Base-by-base conservation (phyloP, 352 stramenopile genomes). In the Phytophthora aleatoria region DNA sequence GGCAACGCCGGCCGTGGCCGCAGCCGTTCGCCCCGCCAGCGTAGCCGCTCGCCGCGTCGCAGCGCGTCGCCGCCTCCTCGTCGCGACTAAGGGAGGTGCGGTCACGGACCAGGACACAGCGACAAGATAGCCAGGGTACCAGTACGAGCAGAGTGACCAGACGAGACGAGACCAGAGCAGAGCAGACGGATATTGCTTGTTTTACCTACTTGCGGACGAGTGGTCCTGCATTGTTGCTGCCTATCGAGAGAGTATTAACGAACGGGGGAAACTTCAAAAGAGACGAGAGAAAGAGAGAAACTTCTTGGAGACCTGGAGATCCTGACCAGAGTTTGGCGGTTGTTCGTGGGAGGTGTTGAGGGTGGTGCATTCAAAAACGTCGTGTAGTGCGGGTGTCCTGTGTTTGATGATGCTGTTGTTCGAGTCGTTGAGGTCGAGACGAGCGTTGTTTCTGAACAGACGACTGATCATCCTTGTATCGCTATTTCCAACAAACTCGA, bases 11-110 rank as follows among this genome's bases (percentile, higher is more conserved):
- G 78, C 49, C 76, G 69, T 36, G 80, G 66, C 44, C 76, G 78
- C 51, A 67, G 74, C 56, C 74, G 77, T 48, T 50, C 44, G 44
- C 44, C 44, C 12, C 44, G 26, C 26, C 44, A 5, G 8, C 60
- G 57, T 12, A 85, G 76, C 59, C 67, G 70, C 55, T 87, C 77
- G 16, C 76, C 76, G n/a, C 71, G 67, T 24, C 76, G 72, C 57
- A 77, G 70, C 54, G 57, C 56, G 11, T 79, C 73, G 20, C 68
- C 76, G 35, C 65, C 67, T 30, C 60, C 74, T 64, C 77, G 77
- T 67, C 75, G 77, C 66, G 76, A 88, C 50, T 86, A 88, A 86
- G 54, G 57, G 35, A 50, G 27, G 36, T 35, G 27, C 36, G 36
- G 13, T 33, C 33, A 20, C 20, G 20, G 20, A 20, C 20, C 20